phyloP scores from a whole-genome alignment of 73 alveolate species.

The Breviolum minutum region DNA sequence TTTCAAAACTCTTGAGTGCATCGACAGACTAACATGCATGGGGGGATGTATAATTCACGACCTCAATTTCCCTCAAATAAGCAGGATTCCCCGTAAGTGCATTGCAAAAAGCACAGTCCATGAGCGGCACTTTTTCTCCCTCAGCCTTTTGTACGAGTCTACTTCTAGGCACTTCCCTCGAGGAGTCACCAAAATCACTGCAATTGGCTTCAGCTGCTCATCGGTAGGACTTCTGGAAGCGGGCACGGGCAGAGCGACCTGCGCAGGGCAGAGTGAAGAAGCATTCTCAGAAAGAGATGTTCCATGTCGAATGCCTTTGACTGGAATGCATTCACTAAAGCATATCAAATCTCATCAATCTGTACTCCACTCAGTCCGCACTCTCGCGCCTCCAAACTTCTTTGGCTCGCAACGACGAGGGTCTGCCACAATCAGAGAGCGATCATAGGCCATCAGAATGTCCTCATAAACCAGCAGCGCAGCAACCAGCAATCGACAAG shows the following conservation, averaged over 20 bases:
- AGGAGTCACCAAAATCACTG: slow-evolving; percentile 2
- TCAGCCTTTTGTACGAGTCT: background rate
- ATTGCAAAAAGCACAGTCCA: background rate
- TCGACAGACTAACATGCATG: too few relatives aligned
- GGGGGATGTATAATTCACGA: too few relatives aligned
- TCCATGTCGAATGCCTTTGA: too few relatives aligned
- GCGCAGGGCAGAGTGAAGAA: background rate
- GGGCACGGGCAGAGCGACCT: slow-evolving; percentile 95
- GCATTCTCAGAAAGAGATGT: background rate
- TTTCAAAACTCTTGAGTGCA: background rate
- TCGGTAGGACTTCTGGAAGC: slow-evolving; percentile 95
- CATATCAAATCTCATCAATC: slow-evolving; percentile 97
- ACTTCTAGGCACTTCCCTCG: background rate
- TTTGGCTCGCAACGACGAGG: slow-evolving; percentile 99
- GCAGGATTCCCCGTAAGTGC: too few relatives aligned
- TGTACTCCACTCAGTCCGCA: slow-evolving; percentile 96
- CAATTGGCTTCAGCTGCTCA: slow-evolving; percentile 5
- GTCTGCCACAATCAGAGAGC: slow-evolving; percentile 99
- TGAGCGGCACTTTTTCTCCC: background rate
- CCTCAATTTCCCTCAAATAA: too few relatives aligned
- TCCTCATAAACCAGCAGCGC: slow-evolving; percentile 76
- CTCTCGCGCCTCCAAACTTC: slow-evolving; percentile 99
- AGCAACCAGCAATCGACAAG: slow-evolving; percentile 97
- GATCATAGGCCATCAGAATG: slow-evolving; percentile 98
- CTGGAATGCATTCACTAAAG: background rate